Conservation (phyloP, 768 basidiomycete genomes). For the Candolleomyces efflorescens region DNA sequence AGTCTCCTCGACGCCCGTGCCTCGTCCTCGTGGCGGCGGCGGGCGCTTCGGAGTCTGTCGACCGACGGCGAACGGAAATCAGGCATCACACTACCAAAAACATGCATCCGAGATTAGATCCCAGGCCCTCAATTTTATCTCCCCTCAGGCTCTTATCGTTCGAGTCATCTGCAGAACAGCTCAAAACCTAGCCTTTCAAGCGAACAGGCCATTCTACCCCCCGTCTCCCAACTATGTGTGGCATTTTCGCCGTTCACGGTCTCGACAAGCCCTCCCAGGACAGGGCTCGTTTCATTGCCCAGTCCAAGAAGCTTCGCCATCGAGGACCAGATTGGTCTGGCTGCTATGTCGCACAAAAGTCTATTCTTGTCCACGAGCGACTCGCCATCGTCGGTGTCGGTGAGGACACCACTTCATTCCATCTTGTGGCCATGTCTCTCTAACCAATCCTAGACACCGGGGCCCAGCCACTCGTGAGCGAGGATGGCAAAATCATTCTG, state of each 20-base stretch:
- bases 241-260: constrained; percentile 85
- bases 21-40: no score
- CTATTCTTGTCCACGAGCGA: constrained; percentile 90
- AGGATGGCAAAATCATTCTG: constrained; percentile 79
- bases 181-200: not conserved
- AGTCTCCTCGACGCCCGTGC: no score
- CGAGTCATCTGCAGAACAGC: not conserved
- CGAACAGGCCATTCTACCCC: not conserved
- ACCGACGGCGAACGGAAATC: no score
- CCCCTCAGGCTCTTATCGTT: not conserved
- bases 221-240: constrained; percentile 63
- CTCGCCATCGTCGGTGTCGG: constrained; percentile 98
- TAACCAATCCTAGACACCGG: constrained; percentile 68
- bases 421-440: not conserved
- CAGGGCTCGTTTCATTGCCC: constrained; percentile 72
- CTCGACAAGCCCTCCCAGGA: constrained; percentile 65
- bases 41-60: no score
- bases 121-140: not conserved
- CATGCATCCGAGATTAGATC: not conserved
- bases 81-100: no score
- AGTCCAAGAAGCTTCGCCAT: constrained; percentile 88
- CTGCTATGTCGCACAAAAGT: constrained; percentile 79
- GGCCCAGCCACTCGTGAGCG: constrained; percentile 88
- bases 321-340: constrained; percentile 99
- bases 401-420: constrained; percentile 29